Conservation (phyloP, 306 rosid species). For the Sophora flavescens region DNA sequence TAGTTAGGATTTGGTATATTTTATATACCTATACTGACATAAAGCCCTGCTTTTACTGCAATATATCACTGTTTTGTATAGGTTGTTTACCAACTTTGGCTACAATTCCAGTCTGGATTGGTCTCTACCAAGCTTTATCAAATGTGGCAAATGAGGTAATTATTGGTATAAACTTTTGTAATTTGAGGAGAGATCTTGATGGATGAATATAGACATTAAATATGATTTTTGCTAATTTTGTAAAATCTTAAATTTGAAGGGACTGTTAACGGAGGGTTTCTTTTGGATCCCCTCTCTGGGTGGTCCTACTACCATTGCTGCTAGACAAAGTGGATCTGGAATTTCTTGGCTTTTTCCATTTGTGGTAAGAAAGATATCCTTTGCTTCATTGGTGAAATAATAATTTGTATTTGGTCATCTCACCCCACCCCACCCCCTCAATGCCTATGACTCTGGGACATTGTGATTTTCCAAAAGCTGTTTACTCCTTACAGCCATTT, state of each 20-base stretch:
- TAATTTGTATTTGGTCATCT: slow-evolving; percentile 29
- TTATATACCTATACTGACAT: neutral
- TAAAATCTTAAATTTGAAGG: slow-evolving; percentile 62
- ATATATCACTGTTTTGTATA: slow-evolving; percentile 44
- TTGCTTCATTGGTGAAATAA: slow-evolving; percentile 37
- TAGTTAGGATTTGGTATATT: slow-evolving; percentile 19
- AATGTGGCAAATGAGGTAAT: slow-evolving; percentile 98
- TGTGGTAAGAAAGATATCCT: slow-evolving; percentile 70
- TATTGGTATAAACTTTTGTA: slow-evolving; percentile 14
- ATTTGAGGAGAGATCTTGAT: slow-evolving; percentile 34
- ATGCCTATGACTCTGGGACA: slow-evolving; percentile 17
- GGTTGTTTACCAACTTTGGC: slow-evolving; percentile 99
- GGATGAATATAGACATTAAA: neutral
- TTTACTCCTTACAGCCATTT: slow-evolving; percentile 16
- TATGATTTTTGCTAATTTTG: slow-evolving; percentile 47
- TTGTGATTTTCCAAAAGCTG: slow-evolving; percentile 18
- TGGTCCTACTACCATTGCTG: slow-evolving; percentile 97
- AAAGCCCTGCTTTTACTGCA: neutral
- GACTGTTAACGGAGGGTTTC: slow-evolving; percentile 97
- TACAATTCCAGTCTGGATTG: slow-evolving; percentile 98
- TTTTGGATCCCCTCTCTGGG: slow-evolving; percentile 99
- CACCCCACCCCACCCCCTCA: too few relatives aligned
- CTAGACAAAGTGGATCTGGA: slow-evolving; percentile 97
- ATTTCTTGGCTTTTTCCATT: slow-evolving; percentile 96
- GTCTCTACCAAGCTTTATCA: slow-evolving; percentile 97